phyloP scores from a whole-genome alignment of 805 yeast species.

The Blastobotrys terrestris region DNA sequence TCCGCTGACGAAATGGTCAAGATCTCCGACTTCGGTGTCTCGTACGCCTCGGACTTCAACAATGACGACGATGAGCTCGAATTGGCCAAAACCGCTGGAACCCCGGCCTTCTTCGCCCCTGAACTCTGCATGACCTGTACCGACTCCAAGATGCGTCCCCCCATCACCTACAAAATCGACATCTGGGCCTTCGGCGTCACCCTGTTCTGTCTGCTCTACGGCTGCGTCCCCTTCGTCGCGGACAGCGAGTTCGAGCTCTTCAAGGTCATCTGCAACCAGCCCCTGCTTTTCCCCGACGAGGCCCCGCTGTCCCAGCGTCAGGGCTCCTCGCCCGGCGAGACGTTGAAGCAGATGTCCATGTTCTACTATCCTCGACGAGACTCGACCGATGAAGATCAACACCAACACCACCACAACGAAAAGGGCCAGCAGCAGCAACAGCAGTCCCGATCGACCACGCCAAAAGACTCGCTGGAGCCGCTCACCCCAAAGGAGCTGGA shows the following conservation, averaged over 20 bases:
- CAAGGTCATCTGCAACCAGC: constrained; percentile 65
- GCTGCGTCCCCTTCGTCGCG: constrained; percentile 83
- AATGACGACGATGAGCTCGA: constrained; percentile 65
- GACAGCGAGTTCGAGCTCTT: constrained; percentile 81
- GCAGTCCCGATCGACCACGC: background rate
- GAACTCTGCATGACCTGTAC: constrained; percentile 39
- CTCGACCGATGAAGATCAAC: background rate
- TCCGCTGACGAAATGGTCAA: constrained; percentile 68
- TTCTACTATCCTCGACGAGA: background rate
- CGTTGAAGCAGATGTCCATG: background rate
- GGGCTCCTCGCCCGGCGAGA: background rate
- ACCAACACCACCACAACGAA: background rate
- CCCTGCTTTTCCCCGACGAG: constrained; percentile 50
- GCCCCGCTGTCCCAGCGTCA: background rate
- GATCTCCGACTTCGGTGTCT: constrained; percentile 95
- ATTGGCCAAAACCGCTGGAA: constrained; percentile 92
- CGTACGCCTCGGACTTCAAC: constrained; percentile 52
- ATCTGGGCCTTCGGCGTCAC: constrained; percentile 98
- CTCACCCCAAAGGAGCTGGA: constrained; percentile 6
- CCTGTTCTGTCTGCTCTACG: constrained; percentile 78
- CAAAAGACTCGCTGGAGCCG: background rate
- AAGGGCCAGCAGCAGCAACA: background rate
- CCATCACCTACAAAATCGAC: constrained; percentile 78
- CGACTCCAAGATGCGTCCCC: constrained; percentile 20
- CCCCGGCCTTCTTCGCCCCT: constrained; percentile 95